Percentiles rank a stretch among this genome's conserved stretches.
These are phyloP conservation scores for Macrophomina tecta DNA, from an alignment of 2,329 filamentous ascomycete genomes.

Conservation along the genomic window DNA sequence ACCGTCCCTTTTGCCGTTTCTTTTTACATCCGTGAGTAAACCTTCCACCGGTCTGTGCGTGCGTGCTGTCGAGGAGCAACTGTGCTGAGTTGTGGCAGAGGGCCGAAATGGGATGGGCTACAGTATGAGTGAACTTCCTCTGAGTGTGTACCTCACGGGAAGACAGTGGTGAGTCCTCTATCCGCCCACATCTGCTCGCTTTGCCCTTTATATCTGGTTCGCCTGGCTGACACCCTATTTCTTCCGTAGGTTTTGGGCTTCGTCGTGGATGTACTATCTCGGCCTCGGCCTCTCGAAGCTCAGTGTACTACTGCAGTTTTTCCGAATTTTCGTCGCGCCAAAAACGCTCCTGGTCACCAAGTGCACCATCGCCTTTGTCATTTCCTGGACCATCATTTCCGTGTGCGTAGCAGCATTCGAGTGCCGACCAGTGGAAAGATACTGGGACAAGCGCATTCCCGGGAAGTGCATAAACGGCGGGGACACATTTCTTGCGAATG, in stretches of 20 bases:
- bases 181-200: not conserved
- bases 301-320: conserved; percentile 33
- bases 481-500: conserved; percentile 3
- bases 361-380: conserved; percentile 24
- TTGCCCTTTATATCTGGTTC: not conserved
- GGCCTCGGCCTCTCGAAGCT: conserved; percentile 35
- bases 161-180: conserved; percentile 2
- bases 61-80: not conserved
- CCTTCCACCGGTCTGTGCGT: too few species aligned
- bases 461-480: conserved; percentile 35
- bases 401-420: conserved; percentile 43
- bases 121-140: conserved; percentile 30
- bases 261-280: conserved; percentile 43
- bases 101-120: conserved; percentile 41
- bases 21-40: conserved; percentile 15
- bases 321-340: conserved; percentile 34
- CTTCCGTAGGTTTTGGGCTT: conserved; percentile 38
- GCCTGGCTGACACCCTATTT: not conserved
- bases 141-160: not conserved
- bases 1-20: conserved; percentile 18
- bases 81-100: conserved; percentile 28
- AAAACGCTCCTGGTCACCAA: conserved; percentile 31
- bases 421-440: conserved; percentile 42
- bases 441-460: conserved; percentile 40
- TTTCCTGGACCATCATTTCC: conserved; percentile 30